Evolutionary conservation across 2,329 filamentous ascomycete species (phyloP).

Genomic region (Alternaria incomplexa): DNA sequence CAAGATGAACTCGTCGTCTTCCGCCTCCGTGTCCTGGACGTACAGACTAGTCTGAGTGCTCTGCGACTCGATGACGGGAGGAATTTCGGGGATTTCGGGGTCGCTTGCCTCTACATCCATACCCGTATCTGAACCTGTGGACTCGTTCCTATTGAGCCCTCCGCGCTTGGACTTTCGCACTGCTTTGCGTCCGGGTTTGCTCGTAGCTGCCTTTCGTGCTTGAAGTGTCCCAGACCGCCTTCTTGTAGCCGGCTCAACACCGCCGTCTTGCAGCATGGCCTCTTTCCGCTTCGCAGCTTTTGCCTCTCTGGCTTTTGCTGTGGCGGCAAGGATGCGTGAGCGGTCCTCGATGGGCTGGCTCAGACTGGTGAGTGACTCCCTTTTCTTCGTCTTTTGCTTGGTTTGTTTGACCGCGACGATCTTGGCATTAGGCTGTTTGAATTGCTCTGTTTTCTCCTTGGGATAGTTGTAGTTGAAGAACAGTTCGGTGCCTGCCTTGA

Average conservation of each 20-base stretch:
- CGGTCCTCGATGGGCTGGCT: background rate
- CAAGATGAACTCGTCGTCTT: constrained; percentile 10
- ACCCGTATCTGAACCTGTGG: constrained; percentile 1
- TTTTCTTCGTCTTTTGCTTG: constrained; percentile 10
- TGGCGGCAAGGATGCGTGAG: background rate
- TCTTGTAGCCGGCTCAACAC: background rate
- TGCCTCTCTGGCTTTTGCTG: constrained; percentile 21
- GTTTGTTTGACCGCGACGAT: constrained; percentile 17
- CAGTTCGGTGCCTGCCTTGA: constrained; percentile 75
- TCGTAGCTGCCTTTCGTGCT: constrained; percentile 15
- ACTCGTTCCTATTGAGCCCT: background rate
- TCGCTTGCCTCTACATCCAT: background rate
- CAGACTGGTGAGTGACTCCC: background rate
- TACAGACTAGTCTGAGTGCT: constrained; percentile 2
- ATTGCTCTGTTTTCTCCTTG: constrained; percentile 25
- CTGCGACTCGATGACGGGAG: background rate
- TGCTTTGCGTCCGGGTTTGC: background rate
- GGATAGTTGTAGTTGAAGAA: constrained; percentile 77
- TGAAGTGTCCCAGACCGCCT: background rate
- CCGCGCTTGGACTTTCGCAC: background rate
- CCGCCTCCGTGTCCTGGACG: constrained; percentile 18
- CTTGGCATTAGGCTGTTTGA: constrained; percentile 28
- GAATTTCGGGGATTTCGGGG: background rate
- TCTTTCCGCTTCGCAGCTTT: constrained; percentile 17
- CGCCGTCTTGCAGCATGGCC: constrained; percentile 7